Evolutionary conservation across 352 stramenopile species (phyloP), one percentile per base, ranked within the genome.

Genomic region (Globisporangium nunn): DNA sequence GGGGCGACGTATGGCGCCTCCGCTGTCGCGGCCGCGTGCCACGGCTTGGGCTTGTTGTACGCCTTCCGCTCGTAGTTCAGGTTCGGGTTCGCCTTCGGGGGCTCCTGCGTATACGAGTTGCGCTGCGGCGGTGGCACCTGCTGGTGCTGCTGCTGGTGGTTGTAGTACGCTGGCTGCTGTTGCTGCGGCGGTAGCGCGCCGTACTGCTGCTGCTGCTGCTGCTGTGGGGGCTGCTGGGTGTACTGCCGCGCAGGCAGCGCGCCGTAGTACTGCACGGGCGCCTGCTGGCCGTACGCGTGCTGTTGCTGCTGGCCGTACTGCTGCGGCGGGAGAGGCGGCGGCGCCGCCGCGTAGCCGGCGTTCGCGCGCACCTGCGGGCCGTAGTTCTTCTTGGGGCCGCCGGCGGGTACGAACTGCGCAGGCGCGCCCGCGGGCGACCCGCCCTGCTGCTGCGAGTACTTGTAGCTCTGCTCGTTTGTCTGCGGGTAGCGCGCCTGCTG

Each of bases 321-420:
- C 35, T 53, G 58, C 41, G 66, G 39, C 50, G 48, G 47, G 15
- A 41, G 30, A n/a, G 52, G 52, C 18, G 58, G 60, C 29, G 61
- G 63, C 8, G 61, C 56, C 30, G 37, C 31, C 17, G 50, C 47
- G 52, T 77, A 81, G 4, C 61, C 66, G 11, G 58, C 58, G 44
- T 81, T 83, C 14, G 73, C 73, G 11, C 59, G 66, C 6, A 81
- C 72, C 50, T 81, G 70, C 8, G 71, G 74, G 0, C 72, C 71
- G 11, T 67, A 30, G 31, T 64, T 67, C 44, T 71, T 72, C 62
- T 71, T 50, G 15, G 55, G 46, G 39, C 52, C 51, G 40, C 41
- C 43, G 14, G 52, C 41, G 1, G 59, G 53, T 2, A 59, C 59
- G 29, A 57, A 57, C 47, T 59, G 59, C 37, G 48, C 50, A 0